A percentile compares a stretch with the other conserved stretches of the same genome.
Conservation (phyloP, 768 basidiomycete genomes). For the Lentinus brumalis region DNA sequence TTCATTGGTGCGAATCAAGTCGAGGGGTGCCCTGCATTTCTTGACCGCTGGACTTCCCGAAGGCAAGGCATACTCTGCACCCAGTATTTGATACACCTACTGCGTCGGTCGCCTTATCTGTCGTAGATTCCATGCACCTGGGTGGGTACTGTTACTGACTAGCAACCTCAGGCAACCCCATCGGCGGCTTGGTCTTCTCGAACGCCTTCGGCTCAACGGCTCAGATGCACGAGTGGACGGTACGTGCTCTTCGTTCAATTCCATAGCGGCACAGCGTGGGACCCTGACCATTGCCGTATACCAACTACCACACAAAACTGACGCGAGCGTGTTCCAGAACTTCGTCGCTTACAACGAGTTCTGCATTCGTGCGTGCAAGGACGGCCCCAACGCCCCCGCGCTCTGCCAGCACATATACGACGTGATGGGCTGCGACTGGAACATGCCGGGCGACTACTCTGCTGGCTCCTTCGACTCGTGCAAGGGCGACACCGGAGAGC, state of each 20-base stretch:
- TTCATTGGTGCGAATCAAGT: too few species aligned
- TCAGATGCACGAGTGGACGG: constrained; percentile 77
- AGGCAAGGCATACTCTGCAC: too few species aligned
- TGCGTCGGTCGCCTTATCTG: not conserved
- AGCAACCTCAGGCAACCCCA: constrained; percentile 48
- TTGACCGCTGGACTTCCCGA: too few species aligned
- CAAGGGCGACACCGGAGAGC: constrained; percentile 53
- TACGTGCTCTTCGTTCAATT: constrained; percentile 31
- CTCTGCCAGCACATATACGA: constrained; percentile 66
- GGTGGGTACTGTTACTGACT: not conserved
- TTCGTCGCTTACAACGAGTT: constrained; percentile 62
- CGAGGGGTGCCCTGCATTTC: too few species aligned
- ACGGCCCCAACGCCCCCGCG: constrained; percentile 48
- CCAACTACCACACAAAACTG: not conserved
- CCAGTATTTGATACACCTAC: not conserved
- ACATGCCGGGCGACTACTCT: constrained; percentile 55
- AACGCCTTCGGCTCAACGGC: constrained; percentile 59
- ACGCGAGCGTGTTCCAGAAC: constrained; percentile 41
- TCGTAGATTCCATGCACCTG: not conserved
- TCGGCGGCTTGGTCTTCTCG: constrained; percentile 75
- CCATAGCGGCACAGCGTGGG: not conserved
- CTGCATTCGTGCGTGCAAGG: constrained; percentile 73
- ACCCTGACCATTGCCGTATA: too few species aligned
- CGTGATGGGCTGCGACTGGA: constrained; percentile 60
- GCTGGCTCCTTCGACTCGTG: constrained; percentile 47